These are phyloP conservation scores for Closterium sp. DNA, from an alignment of 139 green algal genomes.

Conservation along the genomic window DNA sequence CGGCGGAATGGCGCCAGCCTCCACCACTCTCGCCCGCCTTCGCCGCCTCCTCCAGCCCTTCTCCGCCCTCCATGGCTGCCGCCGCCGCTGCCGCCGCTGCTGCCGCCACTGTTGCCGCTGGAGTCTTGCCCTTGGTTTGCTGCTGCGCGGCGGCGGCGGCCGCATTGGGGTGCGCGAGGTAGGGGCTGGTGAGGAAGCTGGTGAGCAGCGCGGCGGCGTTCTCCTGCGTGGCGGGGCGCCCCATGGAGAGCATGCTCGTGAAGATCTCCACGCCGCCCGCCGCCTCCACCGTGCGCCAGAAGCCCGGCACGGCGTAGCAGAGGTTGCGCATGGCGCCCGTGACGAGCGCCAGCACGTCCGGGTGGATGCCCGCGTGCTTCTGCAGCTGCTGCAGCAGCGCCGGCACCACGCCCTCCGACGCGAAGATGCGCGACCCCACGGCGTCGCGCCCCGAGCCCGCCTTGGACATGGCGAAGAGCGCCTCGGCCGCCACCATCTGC, in stretches of 20 bases:
- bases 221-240: not conserved
- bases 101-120: not conserved
- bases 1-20: slow-evolving; percentile 17
- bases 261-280: slow-evolving; percentile 35
- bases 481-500: slow-evolving; percentile 33
- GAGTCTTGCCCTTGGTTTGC: not conserved
- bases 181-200: slow-evolving; percentile 26
- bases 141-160: not conserved
- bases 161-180: slow-evolving; percentile 6
- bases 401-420: slow-evolving; percentile 38
- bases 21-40: slow-evolving; percentile 6
- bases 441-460: slow-evolving; percentile 1
- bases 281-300: slow-evolving; percentile 20
- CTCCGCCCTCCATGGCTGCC: not conserved
- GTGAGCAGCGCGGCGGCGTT: slow-evolving; percentile 36
- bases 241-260: slow-evolving; percentile 5
- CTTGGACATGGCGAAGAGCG: slow-evolving; percentile 36
- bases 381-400: slow-evolving; percentile 43
- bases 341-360: slow-evolving; percentile 24
- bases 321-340: slow-evolving; percentile 40
- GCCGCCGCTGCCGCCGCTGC: not conserved
- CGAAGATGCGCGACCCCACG: slow-evolving; percentile 41
- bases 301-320: slow-evolving; percentile 27
- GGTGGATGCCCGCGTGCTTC: not conserved
- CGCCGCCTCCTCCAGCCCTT: not conserved